These are phyloP conservation scores for Logfia minima DNA, from an alignment of 129 eudicot genomes.

Conservation along the genomic window DNA sequence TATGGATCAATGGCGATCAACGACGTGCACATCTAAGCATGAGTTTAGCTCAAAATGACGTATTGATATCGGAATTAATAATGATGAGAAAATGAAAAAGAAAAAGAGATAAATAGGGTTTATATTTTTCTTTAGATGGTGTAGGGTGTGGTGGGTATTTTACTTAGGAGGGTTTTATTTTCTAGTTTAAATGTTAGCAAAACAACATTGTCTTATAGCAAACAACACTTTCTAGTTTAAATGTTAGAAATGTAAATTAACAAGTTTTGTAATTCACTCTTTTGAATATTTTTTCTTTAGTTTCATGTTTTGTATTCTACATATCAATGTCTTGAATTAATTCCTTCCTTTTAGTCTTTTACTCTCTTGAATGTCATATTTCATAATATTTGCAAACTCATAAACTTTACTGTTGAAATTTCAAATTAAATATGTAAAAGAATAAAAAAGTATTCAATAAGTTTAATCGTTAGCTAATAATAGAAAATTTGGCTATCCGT, in stretches of 20 bases:
- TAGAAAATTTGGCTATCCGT: too few relatives aligned
- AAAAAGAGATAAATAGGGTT: slow-evolving; percentile 28
- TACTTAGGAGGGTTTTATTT: neutral
- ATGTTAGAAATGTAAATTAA: slow-evolving; percentile 46
- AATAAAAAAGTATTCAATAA: too few relatives aligned
- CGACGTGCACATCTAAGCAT: slow-evolving; percentile 11
- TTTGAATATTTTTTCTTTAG: slow-evolving; percentile 13
- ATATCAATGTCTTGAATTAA: slow-evolving; percentile 20
- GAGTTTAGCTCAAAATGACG: slow-evolving; percentile 19
- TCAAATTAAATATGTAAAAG: too few relatives aligned
- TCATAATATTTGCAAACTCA: neutral
- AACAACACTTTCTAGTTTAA: neutral
- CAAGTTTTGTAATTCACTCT: slow-evolving; percentile 48
- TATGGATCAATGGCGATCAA: slow-evolving; percentile 46
- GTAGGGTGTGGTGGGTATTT: slow-evolving; percentile 23
- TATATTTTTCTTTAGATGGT: slow-evolving; percentile 33
- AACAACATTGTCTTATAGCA: slow-evolving; percentile 4
- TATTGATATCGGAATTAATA: slow-evolving; percentile 18
- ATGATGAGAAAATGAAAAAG: neutral
- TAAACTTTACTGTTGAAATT: neutral
- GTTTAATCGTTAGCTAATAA: neutral
- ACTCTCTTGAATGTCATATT: neutral
- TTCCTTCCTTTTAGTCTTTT: neutral
- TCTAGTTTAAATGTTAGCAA: slow-evolving; percentile 12
- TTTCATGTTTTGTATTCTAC: slow-evolving; percentile 22